Evolutionary conservation across 1,139 yeast species (phyloP), one percentile per base, ranked within the genome.

Genomic region (Arxiozyma telluris): DNA sequence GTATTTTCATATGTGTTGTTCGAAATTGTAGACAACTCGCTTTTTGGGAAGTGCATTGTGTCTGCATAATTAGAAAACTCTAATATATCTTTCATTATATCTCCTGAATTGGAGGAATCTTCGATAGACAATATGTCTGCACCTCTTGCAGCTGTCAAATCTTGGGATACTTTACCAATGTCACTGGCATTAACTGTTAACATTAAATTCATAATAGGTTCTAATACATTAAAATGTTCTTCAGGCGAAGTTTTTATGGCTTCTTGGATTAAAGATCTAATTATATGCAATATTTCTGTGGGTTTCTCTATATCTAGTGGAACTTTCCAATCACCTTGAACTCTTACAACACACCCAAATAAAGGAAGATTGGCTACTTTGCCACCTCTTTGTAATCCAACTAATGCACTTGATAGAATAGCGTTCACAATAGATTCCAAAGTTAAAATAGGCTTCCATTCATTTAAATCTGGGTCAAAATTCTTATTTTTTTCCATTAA

Each of bases 191-290:
- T 76, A 1, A 84, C 85, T 52, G 77, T 79, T 0, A 93, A 83
- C n/a, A 75, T 75, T 6, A 89, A 84, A 45, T 79, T 76, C 98
- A 93, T 91, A 27, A 87, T 76, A 0, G 98, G 98, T 68, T 93
- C 98, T 66, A 91, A 74, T 1, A 90, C 68, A 1, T 82, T 76
- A 63, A 79, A 81, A 2, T 71, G 64, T 1, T 58, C 58, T 1
- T 54, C 55, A 1, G 50, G 47, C 3, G 12, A 15, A 15, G 4
- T 34, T 2, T 34, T 34, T 34, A 34, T 15, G n/a, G n/a, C 39
- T 34, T 58, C 51, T 12, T 53, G 15, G 7, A 62, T 58, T 21
- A 64, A 51, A 7, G 56, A 58, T 49, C 69, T 57, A 1, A 64
- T 53, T 15, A 64, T 54, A 1, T 56, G 47, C 30, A 67, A 53